These are phyloP conservation scores for Apiospora kogelbergensis DNA, from an alignment of 2,329 filamentous ascomycete species.

Conservation along the genomic window DNA sequence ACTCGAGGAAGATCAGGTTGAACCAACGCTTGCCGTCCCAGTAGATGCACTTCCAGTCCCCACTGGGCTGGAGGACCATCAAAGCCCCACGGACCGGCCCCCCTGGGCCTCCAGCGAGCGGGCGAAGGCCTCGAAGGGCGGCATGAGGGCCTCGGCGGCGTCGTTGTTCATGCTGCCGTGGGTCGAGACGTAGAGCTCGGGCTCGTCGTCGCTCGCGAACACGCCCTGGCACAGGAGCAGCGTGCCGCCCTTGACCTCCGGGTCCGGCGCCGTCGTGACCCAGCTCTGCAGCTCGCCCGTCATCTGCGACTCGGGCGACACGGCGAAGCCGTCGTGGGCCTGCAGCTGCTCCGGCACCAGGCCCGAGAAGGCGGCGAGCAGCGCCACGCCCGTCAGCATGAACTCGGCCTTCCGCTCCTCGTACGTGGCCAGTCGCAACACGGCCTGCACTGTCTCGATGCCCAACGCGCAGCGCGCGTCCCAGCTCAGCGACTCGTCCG, in stretches of 20 bases:
- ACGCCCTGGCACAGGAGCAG: slow-evolving; percentile 19
- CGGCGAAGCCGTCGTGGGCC: slow-evolving; percentile 11
- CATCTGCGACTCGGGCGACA: slow-evolving; percentile 10
- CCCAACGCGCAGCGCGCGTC: background rate
- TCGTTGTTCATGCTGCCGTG: slow-evolving; percentile 15
- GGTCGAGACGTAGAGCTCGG: slow-evolving; percentile 15
- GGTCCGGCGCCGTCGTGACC: slow-evolving; percentile 19
- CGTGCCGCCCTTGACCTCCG: slow-evolving; percentile 17
- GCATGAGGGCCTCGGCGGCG: slow-evolving; percentile 14
- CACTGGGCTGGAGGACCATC: slow-evolving; percentile 16
- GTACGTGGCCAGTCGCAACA: slow-evolving; percentile 12
- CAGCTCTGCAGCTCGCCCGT: slow-evolving; percentile 14
- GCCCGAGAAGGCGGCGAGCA: slow-evolving; percentile 9
- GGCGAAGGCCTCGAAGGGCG: slow-evolving; percentile 18
- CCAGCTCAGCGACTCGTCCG: slow-evolving; percentile 17
- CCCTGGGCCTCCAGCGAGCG: background rate
- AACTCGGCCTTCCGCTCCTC: slow-evolving; percentile 12
- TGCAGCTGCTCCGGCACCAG: background rate
- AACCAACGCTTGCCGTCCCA: slow-evolving; percentile 23
- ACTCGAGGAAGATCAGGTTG: slow-evolving; percentile 23
- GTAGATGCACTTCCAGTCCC: slow-evolving; percentile 20
- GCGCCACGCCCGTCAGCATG: background rate
- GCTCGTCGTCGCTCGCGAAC: slow-evolving; percentile 8
- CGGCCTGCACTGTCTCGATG: slow-evolving; percentile 12
- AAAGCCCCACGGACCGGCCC: slow-evolving; percentile 14